Conservation (phyloP, 139 green algal genomes). For the Volvox africanus region DNA sequence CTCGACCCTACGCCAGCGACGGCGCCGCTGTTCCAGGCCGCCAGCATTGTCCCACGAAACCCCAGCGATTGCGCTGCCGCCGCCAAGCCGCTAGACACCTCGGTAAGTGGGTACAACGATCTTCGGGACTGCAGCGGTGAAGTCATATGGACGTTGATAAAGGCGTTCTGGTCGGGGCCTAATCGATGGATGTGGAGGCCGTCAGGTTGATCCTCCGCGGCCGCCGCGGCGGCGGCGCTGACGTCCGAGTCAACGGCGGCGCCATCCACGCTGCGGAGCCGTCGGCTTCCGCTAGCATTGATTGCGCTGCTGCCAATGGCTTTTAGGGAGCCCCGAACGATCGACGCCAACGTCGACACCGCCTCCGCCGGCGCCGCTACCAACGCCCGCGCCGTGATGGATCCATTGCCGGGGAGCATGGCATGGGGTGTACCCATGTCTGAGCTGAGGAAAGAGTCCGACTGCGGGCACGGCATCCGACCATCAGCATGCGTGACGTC, state of each 20-base stretch:
- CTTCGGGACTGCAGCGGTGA: background rate
- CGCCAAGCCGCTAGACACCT: background rate
- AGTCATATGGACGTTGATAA: background rate
- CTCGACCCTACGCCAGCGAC: background rate
- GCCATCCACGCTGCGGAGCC: background rate
- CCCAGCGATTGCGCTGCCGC: background rate
- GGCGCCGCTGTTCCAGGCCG: background rate
- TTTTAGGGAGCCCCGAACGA: background rate
- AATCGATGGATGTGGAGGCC: background rate
- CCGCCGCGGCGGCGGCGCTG: background rate
- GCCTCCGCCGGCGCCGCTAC: background rate
- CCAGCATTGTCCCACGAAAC: background rate
- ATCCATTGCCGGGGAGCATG: background rate
- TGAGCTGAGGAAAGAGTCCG: slow-evolving; percentile 15
- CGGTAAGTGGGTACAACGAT: background rate
- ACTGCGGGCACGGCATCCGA: background rate
- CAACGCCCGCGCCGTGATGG: background rate
- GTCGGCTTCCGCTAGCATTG: background rate
- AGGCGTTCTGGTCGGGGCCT: background rate
- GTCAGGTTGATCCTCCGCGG: background rate
- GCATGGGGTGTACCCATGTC: slow-evolving; percentile 29
- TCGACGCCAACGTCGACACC: background rate
- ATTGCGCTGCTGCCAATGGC: background rate
- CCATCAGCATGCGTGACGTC: background rate
- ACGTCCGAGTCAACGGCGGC: background rate